Base-by-base conservation (phyloP, 768 basidiomycete species). In the Clavaria fumosa region DNA sequence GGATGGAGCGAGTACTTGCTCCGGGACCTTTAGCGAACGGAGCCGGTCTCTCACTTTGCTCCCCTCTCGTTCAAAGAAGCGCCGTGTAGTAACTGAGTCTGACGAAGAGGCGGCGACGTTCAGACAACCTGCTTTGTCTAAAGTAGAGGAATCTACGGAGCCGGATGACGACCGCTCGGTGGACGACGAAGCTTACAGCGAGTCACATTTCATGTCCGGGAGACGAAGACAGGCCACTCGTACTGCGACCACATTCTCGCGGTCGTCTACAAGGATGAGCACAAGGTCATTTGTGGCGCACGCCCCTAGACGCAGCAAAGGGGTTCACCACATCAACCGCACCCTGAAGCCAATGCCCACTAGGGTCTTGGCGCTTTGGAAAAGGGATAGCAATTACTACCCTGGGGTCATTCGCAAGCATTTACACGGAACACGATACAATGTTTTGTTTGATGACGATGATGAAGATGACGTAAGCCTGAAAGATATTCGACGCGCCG, bases 341-440 rank as follows among this genome's bases (percentile, higher is more conserved):
- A 34, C 36, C 15, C 34, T 30, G 10, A 37, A 42, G 22, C 21
- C 35, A 19, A 42, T 48, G 4, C 59, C 67, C 15, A 77, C 75
- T 9, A 69, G 70, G 4, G 75, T 84, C n/a, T 74, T 79, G 46
- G 80, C 77, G 6, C 49, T 76, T 7, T 82, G 78, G 79, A 69
- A 61, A 43, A 54, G 57, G 31, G 72, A 73, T 34, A 66, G 64
- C 3, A 63, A 65, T 45, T 86, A 64, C 55, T 79, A 74, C 50
- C 54, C 71, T 12, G 84, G 80, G 11, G 61, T 54, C 23, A 63
- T 80, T 19, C 49, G 71, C 37, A 58, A 61, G 12, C 44, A 51
- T 35, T 39, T 45, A 17, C 47, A 32, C 18, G 50, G 49, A 19
- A 50, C 47, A 22, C 50, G 47, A 3, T 78, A 71, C 52, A 35